Percentiles rank a stretch among this genome's conserved stretches.
Conservation (phyloP, 2,329 filamentous ascomycete genomes). For the Trichoderma sp. region DNA sequence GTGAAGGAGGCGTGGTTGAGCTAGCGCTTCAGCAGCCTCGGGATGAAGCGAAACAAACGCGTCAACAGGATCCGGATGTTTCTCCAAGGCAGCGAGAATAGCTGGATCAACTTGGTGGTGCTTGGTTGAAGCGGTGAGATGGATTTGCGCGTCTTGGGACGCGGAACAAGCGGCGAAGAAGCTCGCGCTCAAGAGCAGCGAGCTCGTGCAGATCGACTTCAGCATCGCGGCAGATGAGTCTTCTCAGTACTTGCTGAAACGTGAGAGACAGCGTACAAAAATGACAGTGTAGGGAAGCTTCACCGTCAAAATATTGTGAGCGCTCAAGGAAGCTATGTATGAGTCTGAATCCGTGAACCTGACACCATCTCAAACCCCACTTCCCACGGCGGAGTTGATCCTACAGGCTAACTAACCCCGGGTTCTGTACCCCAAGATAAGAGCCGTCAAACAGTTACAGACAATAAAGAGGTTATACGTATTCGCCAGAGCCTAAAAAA, state of each 20-base stretch:
- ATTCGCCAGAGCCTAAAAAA: not conserved
- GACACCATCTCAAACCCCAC: conserved; percentile 2
- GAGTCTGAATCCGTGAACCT: not conserved
- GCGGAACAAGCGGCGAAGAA: conserved; percentile 6
- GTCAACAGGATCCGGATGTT: conserved; percentile 31
- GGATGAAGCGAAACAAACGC: conserved; percentile 29
- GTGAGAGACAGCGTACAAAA: not conserved
- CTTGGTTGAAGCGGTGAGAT: conserved; percentile 15
- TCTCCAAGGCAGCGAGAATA: conserved; percentile 27
- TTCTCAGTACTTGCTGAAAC: not conserved
- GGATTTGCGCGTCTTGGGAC: conserved; percentile 19
- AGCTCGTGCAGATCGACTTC: conserved; percentile 14
- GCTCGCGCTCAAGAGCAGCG: conserved; percentile 14
- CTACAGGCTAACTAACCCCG: not conserved
- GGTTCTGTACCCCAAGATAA: not conserved
- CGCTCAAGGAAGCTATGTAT: not conserved
- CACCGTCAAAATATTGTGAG: not conserved
- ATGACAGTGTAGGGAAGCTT: not conserved
- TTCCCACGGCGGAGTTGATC: not conserved
- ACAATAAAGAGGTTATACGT: not conserved
- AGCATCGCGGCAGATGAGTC: not conserved
- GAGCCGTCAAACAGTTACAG: not conserved
- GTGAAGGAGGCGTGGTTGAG: conserved; percentile 58
- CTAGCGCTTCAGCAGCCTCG: conserved; percentile 27
- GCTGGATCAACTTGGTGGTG: conserved; percentile 24